Evolutionary conservation across 1,284 basidiomycete species (phyloP).

Genomic region (Ganoderma lingzhi): DNA sequence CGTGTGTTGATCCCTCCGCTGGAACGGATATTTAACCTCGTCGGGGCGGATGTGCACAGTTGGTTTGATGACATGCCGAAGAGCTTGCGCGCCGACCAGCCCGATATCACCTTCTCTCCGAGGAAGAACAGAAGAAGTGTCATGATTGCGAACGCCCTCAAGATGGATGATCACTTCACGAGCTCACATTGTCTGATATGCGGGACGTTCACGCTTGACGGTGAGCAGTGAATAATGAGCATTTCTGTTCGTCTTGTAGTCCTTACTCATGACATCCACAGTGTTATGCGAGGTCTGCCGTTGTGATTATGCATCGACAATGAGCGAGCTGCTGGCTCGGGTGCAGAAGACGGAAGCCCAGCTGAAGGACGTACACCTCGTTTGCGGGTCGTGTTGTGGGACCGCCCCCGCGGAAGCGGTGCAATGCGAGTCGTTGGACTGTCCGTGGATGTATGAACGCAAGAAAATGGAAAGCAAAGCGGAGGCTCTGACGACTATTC

Average conservation of each 20-base stretch:
- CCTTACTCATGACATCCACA: slow-evolving; percentile 38
- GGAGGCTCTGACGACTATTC: slow-evolving; percentile 51
- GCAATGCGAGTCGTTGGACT: slow-evolving; percentile 85
- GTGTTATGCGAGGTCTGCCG: slow-evolving; percentile 77
- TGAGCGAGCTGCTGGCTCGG: slow-evolving; percentile 66
- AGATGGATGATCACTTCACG: slow-evolving; percentile 83
- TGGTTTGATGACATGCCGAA: slow-evolving; percentile 96
- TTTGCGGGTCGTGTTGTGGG: slow-evolving; percentile 78
- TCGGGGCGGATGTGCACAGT: slow-evolving; percentile 87
- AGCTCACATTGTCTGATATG: slow-evolving; percentile 79
- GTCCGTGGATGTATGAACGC: slow-evolving; percentile 82
- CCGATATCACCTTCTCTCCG: slow-evolving; percentile 50
- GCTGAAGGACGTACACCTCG: slow-evolving; percentile 62
- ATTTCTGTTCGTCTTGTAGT: background rate
- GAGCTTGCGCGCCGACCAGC: slow-evolving; percentile 46
- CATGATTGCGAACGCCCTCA: slow-evolving; percentile 49
- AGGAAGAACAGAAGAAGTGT: slow-evolving; percentile 51
- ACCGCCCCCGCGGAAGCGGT: slow-evolving; percentile 66
- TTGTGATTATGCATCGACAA: slow-evolving; percentile 59
- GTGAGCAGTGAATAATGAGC: slow-evolving; percentile 44
- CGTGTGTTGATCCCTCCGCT: slow-evolving; percentile 90
- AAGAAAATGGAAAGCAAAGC: slow-evolving; percentile 69
- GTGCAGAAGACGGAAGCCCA: slow-evolving; percentile 66
- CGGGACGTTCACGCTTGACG: slow-evolving; percentile 59
- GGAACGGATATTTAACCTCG: slow-evolving; percentile 89